phyloP scores from a whole-genome alignment of 75 land plant species.

The Selaginella tamariscina region DNA sequence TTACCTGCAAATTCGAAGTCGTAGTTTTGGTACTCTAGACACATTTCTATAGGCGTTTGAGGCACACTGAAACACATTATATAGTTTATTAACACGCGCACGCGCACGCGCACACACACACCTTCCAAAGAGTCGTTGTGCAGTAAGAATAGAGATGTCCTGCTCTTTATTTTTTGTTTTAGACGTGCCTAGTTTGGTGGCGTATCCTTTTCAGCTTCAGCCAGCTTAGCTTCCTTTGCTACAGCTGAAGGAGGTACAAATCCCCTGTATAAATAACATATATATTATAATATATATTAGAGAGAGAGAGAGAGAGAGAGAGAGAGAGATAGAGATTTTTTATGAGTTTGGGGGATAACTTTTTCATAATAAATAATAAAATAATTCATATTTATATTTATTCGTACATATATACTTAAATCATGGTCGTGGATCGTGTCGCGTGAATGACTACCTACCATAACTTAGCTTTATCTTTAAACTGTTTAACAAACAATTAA shows the following conservation, averaged over 20 bases:
- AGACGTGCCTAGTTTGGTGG: not conserved
- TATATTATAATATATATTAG: no score
- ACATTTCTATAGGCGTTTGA: slow-evolving; percentile 53
- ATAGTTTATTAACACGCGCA: no score
- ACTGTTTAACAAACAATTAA: no score
- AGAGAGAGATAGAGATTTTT: no score
- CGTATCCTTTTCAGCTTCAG: slow-evolving; percentile 8
- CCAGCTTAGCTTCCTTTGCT: not conserved
- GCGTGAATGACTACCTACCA: no score
- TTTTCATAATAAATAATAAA: no score
- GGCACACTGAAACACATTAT: slow-evolving; percentile 29
- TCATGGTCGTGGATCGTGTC: no score
- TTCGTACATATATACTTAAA: no score
- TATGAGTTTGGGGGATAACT: no score
- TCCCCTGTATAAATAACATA: not conserved
- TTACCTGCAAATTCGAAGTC: slow-evolving; percentile 74
- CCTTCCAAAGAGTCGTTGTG: slow-evolving; percentile 24
- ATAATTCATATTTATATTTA: no score
- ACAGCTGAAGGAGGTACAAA: not conserved
- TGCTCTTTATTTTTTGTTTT: slow-evolving; percentile 2
- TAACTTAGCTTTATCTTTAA: not conserved
- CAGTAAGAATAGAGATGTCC: slow-evolving; percentile 19
- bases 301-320: no score
- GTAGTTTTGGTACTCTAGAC: slow-evolving; percentile 56
- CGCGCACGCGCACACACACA: not conserved